Conservation (phyloP, 192 early-diverging fungal species). For the Backusella australiensis region DNA sequence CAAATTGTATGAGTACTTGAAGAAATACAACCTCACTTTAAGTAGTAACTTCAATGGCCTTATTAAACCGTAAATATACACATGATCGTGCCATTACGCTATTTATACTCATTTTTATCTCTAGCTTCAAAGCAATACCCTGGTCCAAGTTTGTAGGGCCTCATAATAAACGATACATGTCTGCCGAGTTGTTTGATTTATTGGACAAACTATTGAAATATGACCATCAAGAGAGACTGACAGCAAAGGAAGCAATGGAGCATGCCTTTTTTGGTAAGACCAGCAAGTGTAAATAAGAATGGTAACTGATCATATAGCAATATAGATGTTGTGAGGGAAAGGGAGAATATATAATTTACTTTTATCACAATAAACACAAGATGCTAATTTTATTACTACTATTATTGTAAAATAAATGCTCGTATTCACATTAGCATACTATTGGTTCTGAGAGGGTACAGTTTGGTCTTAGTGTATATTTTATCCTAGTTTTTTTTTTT, state of each 20-base stretch:
- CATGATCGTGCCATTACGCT: not conserved
- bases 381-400: too few species aligned
- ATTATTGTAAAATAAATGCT: too few species aligned
- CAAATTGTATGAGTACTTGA: conserved; percentile 84
- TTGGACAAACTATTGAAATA: conserved; percentile 87
- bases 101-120: not conserved
- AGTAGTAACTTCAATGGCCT: conserved; percentile 88
- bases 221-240: conserved; percentile 88
- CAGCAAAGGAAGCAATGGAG: conserved; percentile 83
- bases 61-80: conserved; percentile 57
- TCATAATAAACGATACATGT: conserved; percentile 83
- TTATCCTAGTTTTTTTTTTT: too few species aligned
- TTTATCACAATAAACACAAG: too few species aligned
- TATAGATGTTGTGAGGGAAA: not conserved
- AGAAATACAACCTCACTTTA: conserved; percentile 93
- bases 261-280: conserved; percentile 71
- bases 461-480: too few species aligned
- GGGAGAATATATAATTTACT: not conserved
- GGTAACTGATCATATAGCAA: not conserved
- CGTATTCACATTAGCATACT: too few species aligned
- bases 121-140: conserved; percentile 65
- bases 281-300: not conserved
- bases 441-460: too few species aligned
- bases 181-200: conserved; percentile 83
- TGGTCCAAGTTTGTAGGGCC: conserved; percentile 82